A percentile compares a stretch with the other conserved stretches of the same genome.
Conservation (phyloP, 352 stramenopile genomes). For the Phytophthora pinifolia region DNA sequence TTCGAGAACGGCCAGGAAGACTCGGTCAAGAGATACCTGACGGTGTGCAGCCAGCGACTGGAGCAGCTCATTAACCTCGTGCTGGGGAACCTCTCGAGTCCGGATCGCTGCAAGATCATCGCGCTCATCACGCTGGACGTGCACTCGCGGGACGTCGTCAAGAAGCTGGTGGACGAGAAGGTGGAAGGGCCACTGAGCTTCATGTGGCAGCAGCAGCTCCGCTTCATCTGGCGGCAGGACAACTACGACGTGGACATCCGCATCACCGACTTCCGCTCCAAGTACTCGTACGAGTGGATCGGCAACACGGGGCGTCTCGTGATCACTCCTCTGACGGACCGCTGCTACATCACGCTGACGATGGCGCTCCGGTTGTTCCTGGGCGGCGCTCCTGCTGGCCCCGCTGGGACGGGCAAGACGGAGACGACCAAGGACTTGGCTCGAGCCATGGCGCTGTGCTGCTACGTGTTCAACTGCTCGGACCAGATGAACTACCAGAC, state of each 20-base stretch:
- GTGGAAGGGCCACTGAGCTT: slow-evolving; percentile 88
- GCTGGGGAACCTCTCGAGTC: slow-evolving; percentile 82
- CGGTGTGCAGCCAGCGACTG: slow-evolving; percentile 80
- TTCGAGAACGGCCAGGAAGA: slow-evolving; percentile 90
- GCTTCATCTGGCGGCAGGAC: slow-evolving; percentile 91
- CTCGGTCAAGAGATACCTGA: slow-evolving; percentile 82
- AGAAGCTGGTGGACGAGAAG: slow-evolving; percentile 87
- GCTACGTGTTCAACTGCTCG: slow-evolving; percentile 91
- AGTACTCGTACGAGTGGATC: slow-evolving; percentile 92
- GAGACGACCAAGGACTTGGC: slow-evolving; percentile 88
- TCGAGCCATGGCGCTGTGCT: slow-evolving; percentile 82
- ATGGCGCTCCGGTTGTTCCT: slow-evolving; percentile 96
- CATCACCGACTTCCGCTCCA: slow-evolving; percentile 96
- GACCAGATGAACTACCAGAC: slow-evolving; percentile 92
- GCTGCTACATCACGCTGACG: slow-evolving; percentile 97
- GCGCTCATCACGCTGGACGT: slow-evolving; percentile 96
- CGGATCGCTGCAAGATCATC: slow-evolving; percentile 94
- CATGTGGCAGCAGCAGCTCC: slow-evolving; percentile 87
- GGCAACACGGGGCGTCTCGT: slow-evolving; percentile 92
- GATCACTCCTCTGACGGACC: slow-evolving; percentile 96
- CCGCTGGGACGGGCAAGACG: slow-evolving; percentile 91
- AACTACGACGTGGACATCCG: slow-evolving; percentile 96
- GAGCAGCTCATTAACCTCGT: slow-evolving; percentile 94
- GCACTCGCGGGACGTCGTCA: slow-evolving; percentile 94
- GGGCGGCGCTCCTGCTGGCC: slow-evolving; percentile 93